Base-by-base conservation (phyloP, 2,329 filamentous ascomycete species). In the Ceratocystis ficicola region DNA sequence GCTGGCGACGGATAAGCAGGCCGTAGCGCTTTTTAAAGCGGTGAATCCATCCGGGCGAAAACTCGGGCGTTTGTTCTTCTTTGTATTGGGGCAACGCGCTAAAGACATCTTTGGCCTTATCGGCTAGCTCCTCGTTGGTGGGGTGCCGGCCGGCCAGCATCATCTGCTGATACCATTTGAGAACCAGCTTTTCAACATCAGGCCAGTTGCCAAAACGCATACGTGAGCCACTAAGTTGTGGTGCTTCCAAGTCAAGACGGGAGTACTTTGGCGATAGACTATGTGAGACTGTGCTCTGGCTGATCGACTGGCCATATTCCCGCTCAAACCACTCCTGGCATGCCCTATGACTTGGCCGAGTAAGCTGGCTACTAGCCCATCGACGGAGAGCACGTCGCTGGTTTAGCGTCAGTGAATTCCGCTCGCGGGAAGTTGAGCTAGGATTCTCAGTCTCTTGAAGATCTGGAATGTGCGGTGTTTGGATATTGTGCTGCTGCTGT, bases 201-300 rank as follows among this genome's bases (percentile, higher is more conserved):
- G 83, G 83, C 83, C 83, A 85, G 72, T 85, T 85, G 69, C 83
- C 83, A 67, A 84, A 84, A 69, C 83, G 81, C 68, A 85, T 76
- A 55, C 83, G 81, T 66, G 82, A 84, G 55, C 83, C 83, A n/a
- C 81, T 83, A 68, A 85, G 78, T 72, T 84, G 82, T 17, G 81
- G 81, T 69, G 77, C 76, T 65, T 85, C 82, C 71, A 79, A 80
- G 71, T 85, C 83, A 64, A 85, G 79, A 30, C 83, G 80, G 46
- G 81, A 82, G 70, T 85, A 85, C 70, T 85, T 85, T 60, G 81
- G 81, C 3, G 81, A 84, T 44, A 85, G 75, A 22, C 81, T 84
- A 72, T 85, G 83, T 60, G 81, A 84, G 55, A 85, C 83, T 70
- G 83, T 85, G 17, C 81, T 84, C 73, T 85, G 83, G 71, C 81